Evolutionary conservation across 306 rosid genomes (phyloP), one percentile per base, ranked within the genome.

Genomic region (Coriaria nepalensis): DNA sequence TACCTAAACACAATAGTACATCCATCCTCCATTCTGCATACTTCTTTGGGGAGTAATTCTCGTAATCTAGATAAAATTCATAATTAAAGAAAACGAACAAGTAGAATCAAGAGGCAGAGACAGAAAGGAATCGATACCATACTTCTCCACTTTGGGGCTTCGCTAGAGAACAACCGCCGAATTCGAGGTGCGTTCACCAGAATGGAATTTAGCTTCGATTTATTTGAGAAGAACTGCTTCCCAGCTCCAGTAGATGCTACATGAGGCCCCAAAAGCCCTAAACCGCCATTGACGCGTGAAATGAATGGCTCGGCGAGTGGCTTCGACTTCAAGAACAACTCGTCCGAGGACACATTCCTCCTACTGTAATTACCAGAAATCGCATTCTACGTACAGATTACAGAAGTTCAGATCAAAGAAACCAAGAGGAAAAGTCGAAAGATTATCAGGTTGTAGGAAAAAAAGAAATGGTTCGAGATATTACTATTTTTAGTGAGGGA

Each of bases 21-120:
- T 20, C 29, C 29, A 20, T 20, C 29, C 29, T 20, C 29, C 29
- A 20, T 20, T 20, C 29, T 20, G 29, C 29, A 20, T 20, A 20
- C 29, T 54, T 43, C 54, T 67, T 67, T 4, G 78, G 78, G 37
- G 63, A 51, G 47, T 62, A 73, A 33, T 63, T 73, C 48, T 68
- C 49, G 12, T 59, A 63, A 35, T 68, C 74, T 73, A 52, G 12
- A 43, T 44, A 13, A 43, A 37, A 20, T 1, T 20, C 13, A 8
- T 20, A 45, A 40, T 33, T 55, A 45, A 39, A 29, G 13, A 10
- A 39, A 47, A 5, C 33, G 33, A 12, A 44, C 8, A 7, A n/a
- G 20, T 0, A 15, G 8, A 44, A 12, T 20, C 0, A n/a, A n/a
- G n/a, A n/a, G n/a, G n/a, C n/a, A n/a, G n/a, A n/a, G n/a, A n/a